Base-by-base conservation (phyloP, 2,329 filamentous ascomycete genomes). In the Sarocladium strictum region DNA sequence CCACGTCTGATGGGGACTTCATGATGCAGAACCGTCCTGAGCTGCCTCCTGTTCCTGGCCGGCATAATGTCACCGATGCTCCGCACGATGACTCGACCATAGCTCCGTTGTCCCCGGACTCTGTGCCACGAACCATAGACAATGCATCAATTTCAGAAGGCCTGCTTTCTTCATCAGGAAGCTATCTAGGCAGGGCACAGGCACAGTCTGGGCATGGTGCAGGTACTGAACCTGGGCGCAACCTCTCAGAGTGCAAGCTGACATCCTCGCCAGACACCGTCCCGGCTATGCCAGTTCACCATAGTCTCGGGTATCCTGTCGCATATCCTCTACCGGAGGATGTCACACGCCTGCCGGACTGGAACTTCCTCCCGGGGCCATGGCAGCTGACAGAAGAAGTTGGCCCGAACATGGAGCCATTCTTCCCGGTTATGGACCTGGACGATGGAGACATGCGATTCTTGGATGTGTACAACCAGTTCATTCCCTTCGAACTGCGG, bases 371-470 rank as follows among this genome's bases (percentile, higher is more conserved):
- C 2, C 56, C 62, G 4, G 50, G 62, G 4, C 24, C 3, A n/a
- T 47, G 43, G 43, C 43, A 47, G 23, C 9, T 27, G 14, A 3
- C 43, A 9, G 43, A 7, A n/a, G 43, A 26, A 5, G 6, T 4
- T 9, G n/a, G 11, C 21, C 9, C 7, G n/a, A 23, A 27, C 24
- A 3, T 29, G 19, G 43, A 47, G 15, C 43, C 43, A 12, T 47
- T 27, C 23, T 47, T 47, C 43, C 43, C 43, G 14, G 17, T 47
- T 3, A 63, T 64, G 23, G 64, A 66, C 10, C 59, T 69, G 1
- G 64, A 66, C 23, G 63, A 66, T 14, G 58, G 67, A 4, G 66
- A 69, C 52, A 58, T 69, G 1, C 58, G 59, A 11, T 69, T 69
- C 27, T 60, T 69, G 4, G 64, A 68, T 15, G 58, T 61, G 1